Evolutionary conservation across 345 rosid genomes (phyloP), one percentile per base, ranked within the genome.

Genomic region (Salix dunnii): DNA sequence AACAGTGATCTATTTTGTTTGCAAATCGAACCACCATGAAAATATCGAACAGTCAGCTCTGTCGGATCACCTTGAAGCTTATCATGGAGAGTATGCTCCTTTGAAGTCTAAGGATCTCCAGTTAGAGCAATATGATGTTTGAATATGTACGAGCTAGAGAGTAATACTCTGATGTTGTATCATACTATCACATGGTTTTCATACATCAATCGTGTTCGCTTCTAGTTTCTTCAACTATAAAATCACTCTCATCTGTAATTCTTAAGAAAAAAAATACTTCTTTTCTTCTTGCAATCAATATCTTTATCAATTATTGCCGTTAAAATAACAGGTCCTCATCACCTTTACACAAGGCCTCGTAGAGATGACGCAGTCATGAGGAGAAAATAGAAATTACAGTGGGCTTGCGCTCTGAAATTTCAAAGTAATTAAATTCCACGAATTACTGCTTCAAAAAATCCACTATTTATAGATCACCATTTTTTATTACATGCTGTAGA

Each of bases 1-100:
- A 13, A 86, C 91, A 0, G 90, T 87, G 62, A 67, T 88, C 28
- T 88, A 85, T 86, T 86, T 87, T 30, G 89, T 87, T 27, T 90
- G 94, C 84, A 88, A 90, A 71, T 87, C 90, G 0, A 82, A 84
- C 64, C 91, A 90, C 74, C 90, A 81, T 73, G 86, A 90, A 67
- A 87, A 84, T 33, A 87, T 90, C 13, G 87, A 83, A 72, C 87
- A 88, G 72, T 85, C 88, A 7, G 85, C 87, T 5, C 70, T 90
- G 8, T 84, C 84, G 10, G 86, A 87, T 73, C 90, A 88, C 49
- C 90, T 86, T 28, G 87, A 87, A 49, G 94, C 79, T 49, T 90
- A 87, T 60, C 68, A 85, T 14, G 88, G 86, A 33, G 91, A 86
- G 51, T 86, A 76, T 53, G 73, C 38, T 27, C 78, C 73, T 27